Percentiles rank a stretch among this genome's conserved stretches.
These are phyloP conservation scores for Heracleum sosnowskyi DNA, from an alignment of 129 eudicot species.

Conservation along the genomic window DNA sequence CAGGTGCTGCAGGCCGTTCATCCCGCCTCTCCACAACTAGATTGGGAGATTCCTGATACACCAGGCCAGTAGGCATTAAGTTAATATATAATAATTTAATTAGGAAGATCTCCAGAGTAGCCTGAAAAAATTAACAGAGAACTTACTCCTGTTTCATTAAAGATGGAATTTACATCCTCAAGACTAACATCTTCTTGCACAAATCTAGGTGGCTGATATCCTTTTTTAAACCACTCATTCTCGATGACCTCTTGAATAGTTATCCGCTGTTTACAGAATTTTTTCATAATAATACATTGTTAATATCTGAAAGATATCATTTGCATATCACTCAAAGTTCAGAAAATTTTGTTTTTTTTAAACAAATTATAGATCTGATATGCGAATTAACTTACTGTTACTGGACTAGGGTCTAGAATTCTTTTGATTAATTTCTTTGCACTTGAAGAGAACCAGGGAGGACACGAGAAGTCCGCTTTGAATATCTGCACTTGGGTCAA, in stretches of 20 bases:
- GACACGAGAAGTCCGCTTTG: constrained; percentile 81
- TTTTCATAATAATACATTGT: background rate
- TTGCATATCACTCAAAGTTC: background rate
- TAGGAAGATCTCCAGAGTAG: background rate
- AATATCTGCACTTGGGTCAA: constrained; percentile 40
- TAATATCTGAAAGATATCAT: background rate
- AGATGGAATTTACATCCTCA: constrained; percentile 79
- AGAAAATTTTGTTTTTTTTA: background rate
- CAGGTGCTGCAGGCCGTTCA: constrained; percentile 59
- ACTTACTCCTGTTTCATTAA: constrained; percentile 56
- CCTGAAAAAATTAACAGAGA: background rate
- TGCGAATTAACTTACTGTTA: constrained; percentile 48
- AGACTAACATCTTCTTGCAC: constrained; percentile 74
- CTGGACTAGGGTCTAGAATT: constrained; percentile 86
- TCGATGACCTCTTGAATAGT: constrained; percentile 70
- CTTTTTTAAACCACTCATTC: constrained; percentile 98
- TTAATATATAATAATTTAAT: background rate
- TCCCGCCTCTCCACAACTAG: constrained; percentile 87
- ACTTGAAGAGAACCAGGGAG: constrained; percentile 91
- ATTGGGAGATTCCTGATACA: constrained; percentile 44
- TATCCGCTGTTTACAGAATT: constrained; percentile 52
- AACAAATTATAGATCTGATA: background rate
- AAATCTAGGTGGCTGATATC: constrained; percentile 72
- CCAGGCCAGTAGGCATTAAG: constrained; percentile 2
- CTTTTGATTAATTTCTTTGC: constrained; percentile 92